These are phyloP conservation scores for Leptodontidium sp. DNA, from an alignment of 2,329 filamentous ascomycete species.

Conservation along the genomic window DNA sequence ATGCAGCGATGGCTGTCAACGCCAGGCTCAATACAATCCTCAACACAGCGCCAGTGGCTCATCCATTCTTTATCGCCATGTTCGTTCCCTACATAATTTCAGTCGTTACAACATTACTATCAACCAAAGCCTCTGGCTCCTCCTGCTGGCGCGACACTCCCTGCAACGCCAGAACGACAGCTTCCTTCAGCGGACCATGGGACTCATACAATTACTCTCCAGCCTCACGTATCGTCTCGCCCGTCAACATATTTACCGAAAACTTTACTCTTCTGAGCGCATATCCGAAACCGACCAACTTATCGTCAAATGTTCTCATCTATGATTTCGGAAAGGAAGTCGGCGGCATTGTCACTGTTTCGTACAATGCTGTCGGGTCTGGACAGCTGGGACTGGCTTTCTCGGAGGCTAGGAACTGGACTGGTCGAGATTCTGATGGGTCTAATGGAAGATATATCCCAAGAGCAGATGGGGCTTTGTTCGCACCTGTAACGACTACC, in stretches of 20 bases:
- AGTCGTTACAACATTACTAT: constrained; percentile 3
- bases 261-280: constrained; percentile 44
- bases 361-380: constrained; percentile 54
- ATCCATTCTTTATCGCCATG: constrained; percentile 5
- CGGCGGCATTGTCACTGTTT: constrained; percentile 61
- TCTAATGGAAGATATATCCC: constrained; percentile 56
- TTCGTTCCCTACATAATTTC: constrained; percentile 9
- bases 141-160: constrained; percentile 62
- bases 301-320: constrained; percentile 55
- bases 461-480: constrained; percentile 55
- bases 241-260: constrained; percentile 53
- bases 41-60: neutral
- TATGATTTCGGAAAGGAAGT: constrained; percentile 68
- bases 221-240: constrained; percentile 57
- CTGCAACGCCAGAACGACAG: constrained; percentile 54
- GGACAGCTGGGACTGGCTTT: constrained; percentile 56
- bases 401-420: constrained; percentile 55
- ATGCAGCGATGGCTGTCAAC: neutral
- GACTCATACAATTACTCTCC: constrained; percentile 65
- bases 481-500: constrained; percentile 49
- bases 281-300: constrained; percentile 26
- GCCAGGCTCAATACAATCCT: neutral
- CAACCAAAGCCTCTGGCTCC: neutral
- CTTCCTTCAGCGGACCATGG: constrained; percentile 64
- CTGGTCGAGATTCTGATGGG: constrained; percentile 55